These are phyloP conservation scores for Coemansia sp. DNA, from an alignment of 192 early-diverging fungal species.

Conservation along the genomic window DNA sequence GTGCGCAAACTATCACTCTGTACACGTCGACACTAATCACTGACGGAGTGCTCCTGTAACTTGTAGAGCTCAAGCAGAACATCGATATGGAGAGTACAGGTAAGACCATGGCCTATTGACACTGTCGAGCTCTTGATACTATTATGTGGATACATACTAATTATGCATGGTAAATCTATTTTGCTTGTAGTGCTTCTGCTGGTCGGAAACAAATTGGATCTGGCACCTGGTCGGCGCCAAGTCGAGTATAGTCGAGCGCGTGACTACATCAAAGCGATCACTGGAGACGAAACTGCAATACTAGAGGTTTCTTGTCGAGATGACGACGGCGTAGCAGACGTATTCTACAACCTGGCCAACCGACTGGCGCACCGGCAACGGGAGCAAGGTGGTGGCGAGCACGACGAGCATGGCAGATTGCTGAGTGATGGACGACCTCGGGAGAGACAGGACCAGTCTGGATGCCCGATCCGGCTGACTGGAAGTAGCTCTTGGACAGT, in stretches of 20 bases:
- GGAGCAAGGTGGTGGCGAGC: conserved; percentile 12
- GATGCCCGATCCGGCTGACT: conserved; percentile 35
- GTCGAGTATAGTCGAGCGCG: conserved; percentile 62
- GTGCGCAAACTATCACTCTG: neutral
- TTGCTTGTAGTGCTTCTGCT: conserved; percentile 63
- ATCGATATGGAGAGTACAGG: conserved; percentile 65
- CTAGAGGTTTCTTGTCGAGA: conserved; percentile 77
- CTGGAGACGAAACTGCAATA: conserved; percentile 64
- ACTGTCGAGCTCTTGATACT: neutral
- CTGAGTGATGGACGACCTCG: conserved; percentile 18
- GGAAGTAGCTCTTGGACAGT: conserved; percentile 12
- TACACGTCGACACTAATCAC: neutral
- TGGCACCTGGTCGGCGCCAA: conserved; percentile 61
- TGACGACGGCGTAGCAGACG: conserved; percentile 63
- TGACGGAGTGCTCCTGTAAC: neutral
- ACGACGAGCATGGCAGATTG: conserved; percentile 19
- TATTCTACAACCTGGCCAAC: conserved; percentile 48
- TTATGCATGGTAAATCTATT: neutral
- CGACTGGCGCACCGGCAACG: conserved; percentile 38
- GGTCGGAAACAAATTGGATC: conserved; percentile 74
- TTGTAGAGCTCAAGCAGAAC: conserved; percentile 64
- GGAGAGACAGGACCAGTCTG: conserved; percentile 23
- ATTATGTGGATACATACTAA: neutral
- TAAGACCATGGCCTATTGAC: conserved; percentile 26
- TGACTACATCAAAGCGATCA: conserved; percentile 62